Percentiles rank a stretch among this genome's conserved stretches.
These are phyloP conservation scores for Diaporthe ilicicola DNA, from an alignment of 2,329 filamentous ascomycete species.

Conservation along the genomic window DNA sequence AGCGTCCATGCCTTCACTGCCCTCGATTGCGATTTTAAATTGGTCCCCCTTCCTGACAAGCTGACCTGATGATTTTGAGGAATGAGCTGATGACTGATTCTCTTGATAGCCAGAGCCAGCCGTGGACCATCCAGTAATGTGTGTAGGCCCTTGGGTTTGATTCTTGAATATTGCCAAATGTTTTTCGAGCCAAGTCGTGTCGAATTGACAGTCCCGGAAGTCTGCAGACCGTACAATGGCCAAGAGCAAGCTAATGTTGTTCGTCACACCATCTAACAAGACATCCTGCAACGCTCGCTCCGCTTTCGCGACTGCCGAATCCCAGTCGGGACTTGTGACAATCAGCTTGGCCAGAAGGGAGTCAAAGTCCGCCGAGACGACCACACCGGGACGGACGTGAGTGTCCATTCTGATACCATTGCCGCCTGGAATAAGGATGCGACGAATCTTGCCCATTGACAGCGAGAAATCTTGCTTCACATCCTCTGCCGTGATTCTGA, in stretches of 20 bases:
- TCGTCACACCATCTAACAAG: conserved; percentile 63
- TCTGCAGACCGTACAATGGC: conserved; percentile 60
- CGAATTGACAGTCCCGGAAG: conserved; percentile 51
- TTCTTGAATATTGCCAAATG: not conserved
- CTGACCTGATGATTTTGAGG: not conserved
- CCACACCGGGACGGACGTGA: conserved; percentile 53
- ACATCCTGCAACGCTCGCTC: conserved; percentile 64
- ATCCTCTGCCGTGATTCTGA: conserved; percentile 66
- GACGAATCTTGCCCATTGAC: conserved; percentile 66
- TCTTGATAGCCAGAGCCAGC: not conserved
- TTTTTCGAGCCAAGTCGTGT: conserved; percentile 19
- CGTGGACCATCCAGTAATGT: not conserved
- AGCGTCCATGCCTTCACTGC: not conserved
- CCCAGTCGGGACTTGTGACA: conserved; percentile 61
- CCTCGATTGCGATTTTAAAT: conserved; percentile 10
- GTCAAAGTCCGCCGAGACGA: conserved; percentile 65
- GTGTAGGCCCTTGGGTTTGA: not conserved
- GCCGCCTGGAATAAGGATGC: conserved; percentile 62
- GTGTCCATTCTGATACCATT: conserved; percentile 67
- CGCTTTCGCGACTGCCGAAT: conserved; percentile 60
- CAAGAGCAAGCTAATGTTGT: conserved; percentile 62
- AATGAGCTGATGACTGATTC: not conserved
- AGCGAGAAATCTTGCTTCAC: conserved; percentile 61
- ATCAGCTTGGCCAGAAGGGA: conserved; percentile 68
- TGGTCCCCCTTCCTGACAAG: conserved; percentile 23